phyloP scores from a whole-genome alignment of 1,284 basidiomycete species.

The Wolfiporia cocos region DNA sequence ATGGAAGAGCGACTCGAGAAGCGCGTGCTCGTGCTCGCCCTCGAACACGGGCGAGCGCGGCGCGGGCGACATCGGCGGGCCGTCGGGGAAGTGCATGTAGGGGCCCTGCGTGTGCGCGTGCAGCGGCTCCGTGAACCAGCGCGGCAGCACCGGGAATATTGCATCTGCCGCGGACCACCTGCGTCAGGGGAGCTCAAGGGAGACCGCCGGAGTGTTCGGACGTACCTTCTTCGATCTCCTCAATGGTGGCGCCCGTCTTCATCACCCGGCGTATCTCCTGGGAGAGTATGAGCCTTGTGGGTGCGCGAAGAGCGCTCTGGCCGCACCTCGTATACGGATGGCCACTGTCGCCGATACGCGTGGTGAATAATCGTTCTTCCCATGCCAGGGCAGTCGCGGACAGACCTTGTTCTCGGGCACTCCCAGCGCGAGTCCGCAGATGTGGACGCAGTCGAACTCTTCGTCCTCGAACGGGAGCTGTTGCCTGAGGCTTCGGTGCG shows the following conservation, averaged over 20 bases:
- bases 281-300: background rate
- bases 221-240: constrained; percentile 65
- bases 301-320: too few species aligned
- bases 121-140: constrained; percentile 30
- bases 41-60: constrained; percentile 10
- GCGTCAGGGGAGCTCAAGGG: constrained; percentile 39
- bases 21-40: constrained; percentile 27
- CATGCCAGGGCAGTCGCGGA: constrained; percentile 1
- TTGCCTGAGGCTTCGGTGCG: constrained; percentile 51
- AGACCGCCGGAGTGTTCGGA: constrained; percentile 10
- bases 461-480: constrained; percentile 74
- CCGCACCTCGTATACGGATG: constrained; percentile 57
- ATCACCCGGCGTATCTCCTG: constrained; percentile 69
- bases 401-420: constrained; percentile 70
- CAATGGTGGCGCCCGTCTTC: constrained; percentile 60
- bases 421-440: constrained; percentile 54
- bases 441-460: constrained; percentile 72
- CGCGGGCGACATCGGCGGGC: constrained; percentile 12
- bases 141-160: constrained; percentile 29
- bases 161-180: constrained; percentile 20
- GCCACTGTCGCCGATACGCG: constrained; percentile 43
- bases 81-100: constrained; percentile 15
- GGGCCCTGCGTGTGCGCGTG: constrained; percentile 22
- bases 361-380: too few species aligned
- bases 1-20: constrained; percentile 28